Evolutionary conservation across 805 yeast species (phyloP).

Genomic region (Debaryomyces hansenii): DNA sequence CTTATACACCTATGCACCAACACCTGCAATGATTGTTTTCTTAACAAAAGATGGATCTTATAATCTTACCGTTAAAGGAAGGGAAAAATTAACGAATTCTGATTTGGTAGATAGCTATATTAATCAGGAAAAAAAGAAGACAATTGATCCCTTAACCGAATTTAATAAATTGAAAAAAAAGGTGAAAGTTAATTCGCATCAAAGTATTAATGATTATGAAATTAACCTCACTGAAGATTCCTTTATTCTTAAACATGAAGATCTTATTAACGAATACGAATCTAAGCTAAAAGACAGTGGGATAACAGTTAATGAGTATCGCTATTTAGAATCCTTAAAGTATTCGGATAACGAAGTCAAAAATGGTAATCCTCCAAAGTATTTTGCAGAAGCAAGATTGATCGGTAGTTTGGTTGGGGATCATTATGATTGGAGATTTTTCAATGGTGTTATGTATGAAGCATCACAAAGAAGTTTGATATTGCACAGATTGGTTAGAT

Average conservation of each 20-base stretch:
- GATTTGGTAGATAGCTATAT: conserved; percentile 31
- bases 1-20: conserved; percentile 41
- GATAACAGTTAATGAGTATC: conserved; percentile 24
- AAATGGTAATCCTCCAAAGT: conserved; percentile 26
- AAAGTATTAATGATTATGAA: conserved; percentile 15
- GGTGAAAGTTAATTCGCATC: conserved; percentile 13
- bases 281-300: conserved; percentile 1
- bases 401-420: conserved; percentile 43
- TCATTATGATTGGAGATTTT: conserved; percentile 64
- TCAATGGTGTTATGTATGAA: conserved; percentile 53
- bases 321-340: conserved; percentile 37
- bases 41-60: conserved; percentile 38
- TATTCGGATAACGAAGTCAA: conserved; percentile 20
- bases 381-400: conserved; percentile 36
- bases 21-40: conserved; percentile 37
- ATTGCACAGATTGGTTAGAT: conserved; percentile 22
- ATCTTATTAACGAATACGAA: conserved; percentile 14
- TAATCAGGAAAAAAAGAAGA: conserved; percentile 9
- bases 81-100: conserved; percentile 29
- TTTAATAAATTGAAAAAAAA: conserved; percentile 18
- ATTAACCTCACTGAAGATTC: conserved; percentile 12
- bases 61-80: conserved; percentile 23
- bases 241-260: conserved; percentile 21
- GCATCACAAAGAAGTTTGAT: conserved; percentile 17
- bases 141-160: conserved; percentile 30